Conservation (phyloP, 164 flowering plant species). For the Berberis thunbergii region DNA sequence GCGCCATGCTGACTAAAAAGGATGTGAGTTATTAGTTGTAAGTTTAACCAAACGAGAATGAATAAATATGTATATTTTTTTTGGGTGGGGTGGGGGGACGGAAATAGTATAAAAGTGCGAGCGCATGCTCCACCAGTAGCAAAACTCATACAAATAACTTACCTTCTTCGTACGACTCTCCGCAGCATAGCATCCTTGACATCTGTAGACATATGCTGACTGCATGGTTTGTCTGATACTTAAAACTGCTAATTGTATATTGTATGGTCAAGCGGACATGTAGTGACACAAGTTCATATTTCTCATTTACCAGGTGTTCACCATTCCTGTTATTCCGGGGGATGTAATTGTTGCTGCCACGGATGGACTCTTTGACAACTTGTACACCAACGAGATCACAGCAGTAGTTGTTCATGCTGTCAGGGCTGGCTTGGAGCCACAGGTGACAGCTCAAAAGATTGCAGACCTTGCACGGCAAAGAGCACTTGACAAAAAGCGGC, state of each 20-base stretch:
- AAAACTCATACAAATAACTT: no score
- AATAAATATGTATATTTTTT: no score
- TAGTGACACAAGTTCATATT: background rate
- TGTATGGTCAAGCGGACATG: background rate
- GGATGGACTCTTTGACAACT: conserved; percentile 78
- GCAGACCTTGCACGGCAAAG: conserved; percentile 73
- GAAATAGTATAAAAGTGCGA: no score
- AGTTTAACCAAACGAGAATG: no score
- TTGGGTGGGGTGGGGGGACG: no score
- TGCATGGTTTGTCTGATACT: no score
- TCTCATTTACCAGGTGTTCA: conserved; percentile 68
- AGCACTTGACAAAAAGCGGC: conserved; percentile 60
- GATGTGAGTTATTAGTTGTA: no score
- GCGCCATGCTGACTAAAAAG: no score
- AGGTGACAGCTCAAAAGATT: conserved; percentile 68
- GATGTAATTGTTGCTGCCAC: conserved; percentile 80
- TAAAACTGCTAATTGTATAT: background rate
- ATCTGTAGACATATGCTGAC: no score
- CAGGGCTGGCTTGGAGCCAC: conserved; percentile 65
- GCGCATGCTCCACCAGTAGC: no score
- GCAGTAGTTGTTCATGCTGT: conserved; percentile 61
- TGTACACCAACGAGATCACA: conserved; percentile 64
- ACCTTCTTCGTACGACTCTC: no score
- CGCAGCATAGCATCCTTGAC: no score
- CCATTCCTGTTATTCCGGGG: conserved; percentile 63